Conservation (phyloP, 257 asterid genomes). For the Nemophila menziesii region DNA sequence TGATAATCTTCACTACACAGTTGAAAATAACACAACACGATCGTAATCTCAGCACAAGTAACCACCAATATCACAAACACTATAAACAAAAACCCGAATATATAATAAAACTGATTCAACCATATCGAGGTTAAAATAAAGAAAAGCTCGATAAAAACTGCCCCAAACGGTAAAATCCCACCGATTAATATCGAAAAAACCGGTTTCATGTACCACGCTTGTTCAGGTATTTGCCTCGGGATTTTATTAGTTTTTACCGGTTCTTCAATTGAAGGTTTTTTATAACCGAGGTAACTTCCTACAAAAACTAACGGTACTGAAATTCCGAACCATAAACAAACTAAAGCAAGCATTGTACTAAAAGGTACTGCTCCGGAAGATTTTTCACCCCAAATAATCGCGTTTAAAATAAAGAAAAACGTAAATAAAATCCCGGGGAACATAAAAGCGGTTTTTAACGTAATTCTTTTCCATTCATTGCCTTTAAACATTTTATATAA, state of each 20-base stretch:
- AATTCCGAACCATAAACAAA: slow-evolving; percentile 78
- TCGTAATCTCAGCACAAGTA: slow-evolving; percentile 74
- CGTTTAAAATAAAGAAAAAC: slow-evolving; percentile 54
- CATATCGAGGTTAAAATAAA: slow-evolving; percentile 87
- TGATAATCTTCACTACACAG: slow-evolving; percentile 80
- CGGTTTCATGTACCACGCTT: slow-evolving; percentile 89
- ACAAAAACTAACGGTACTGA: slow-evolving; percentile 76
- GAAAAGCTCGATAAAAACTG: slow-evolving; percentile 82
- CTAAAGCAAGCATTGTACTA: slow-evolving; percentile 74
- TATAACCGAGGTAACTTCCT: slow-evolving; percentile 77
- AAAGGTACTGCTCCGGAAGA: slow-evolving; percentile 89
- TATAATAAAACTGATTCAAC: slow-evolving; percentile 88
- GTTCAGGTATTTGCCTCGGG: slow-evolving; percentile 81
- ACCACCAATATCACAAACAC: slow-evolving; percentile 66
- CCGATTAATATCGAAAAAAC: slow-evolving; percentile 67
- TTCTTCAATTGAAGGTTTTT: slow-evolving; percentile 59
- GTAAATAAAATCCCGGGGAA: slow-evolving; percentile 75
- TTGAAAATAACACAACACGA: slow-evolving; percentile 91
- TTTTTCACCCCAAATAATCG: slow-evolving; percentile 78
- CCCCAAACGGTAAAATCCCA: slow-evolving; percentile 88
- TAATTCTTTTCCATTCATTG: slow-evolving; percentile 65
- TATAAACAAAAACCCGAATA: slow-evolving; percentile 82
- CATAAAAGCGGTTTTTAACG: slow-evolving; percentile 78
- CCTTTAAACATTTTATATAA: slow-evolving; percentile 77
- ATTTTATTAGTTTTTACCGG: slow-evolving; percentile 82